Percentiles rank a stretch among this genome's conserved stretches.
phyloP scores from a whole-genome alignment of 352 stramenopile genomes.

The Phytophthora brassicae region DNA sequence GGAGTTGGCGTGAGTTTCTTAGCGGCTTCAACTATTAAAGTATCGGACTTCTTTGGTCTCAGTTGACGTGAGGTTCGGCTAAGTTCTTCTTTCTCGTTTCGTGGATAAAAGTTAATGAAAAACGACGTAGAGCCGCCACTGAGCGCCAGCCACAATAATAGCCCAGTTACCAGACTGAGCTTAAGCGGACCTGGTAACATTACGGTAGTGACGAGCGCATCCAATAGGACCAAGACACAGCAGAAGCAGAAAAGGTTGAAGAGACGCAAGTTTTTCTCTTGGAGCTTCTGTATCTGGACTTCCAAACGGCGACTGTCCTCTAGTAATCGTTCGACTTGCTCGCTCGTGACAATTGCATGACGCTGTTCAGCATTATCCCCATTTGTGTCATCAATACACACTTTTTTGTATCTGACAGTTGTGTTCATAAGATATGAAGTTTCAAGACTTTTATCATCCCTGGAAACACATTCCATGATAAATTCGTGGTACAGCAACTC shows the following conservation, averaged over 20 bases:
- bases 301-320: slow-evolving; percentile 29
- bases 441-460: background rate
- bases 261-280: slow-evolving; percentile 31
- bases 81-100: slow-evolving; percentile 15
- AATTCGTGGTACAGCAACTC: slow-evolving; percentile 34
- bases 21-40: background rate
- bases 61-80: slow-evolving; percentile 1
- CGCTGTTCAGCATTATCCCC: slow-evolving; percentile 12
- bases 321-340: slow-evolving; percentile 9
- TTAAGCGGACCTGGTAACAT: slow-evolving; percentile 38
- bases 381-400: slow-evolving; percentile 9
- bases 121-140: slow-evolving; percentile 41
- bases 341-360: slow-evolving; percentile 10
- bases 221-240: slow-evolving; percentile 40
- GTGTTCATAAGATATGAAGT: slow-evolving; percentile 25
- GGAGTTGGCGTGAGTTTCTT: background rate
- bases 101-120: slow-evolving; percentile 40
- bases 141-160: slow-evolving; percentile 44
- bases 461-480: slow-evolving; percentile 28
- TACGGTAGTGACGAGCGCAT: slow-evolving; percentile 28
- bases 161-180: slow-evolving; percentile 32
- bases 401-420: slow-evolving; percentile 27
- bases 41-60: background rate
- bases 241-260: slow-evolving; percentile 41
- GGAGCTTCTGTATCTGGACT: slow-evolving; percentile 26